phyloP scores from a whole-genome alignment of 148 eudicot species.

The Camellia lanceoleosa region DNA sequence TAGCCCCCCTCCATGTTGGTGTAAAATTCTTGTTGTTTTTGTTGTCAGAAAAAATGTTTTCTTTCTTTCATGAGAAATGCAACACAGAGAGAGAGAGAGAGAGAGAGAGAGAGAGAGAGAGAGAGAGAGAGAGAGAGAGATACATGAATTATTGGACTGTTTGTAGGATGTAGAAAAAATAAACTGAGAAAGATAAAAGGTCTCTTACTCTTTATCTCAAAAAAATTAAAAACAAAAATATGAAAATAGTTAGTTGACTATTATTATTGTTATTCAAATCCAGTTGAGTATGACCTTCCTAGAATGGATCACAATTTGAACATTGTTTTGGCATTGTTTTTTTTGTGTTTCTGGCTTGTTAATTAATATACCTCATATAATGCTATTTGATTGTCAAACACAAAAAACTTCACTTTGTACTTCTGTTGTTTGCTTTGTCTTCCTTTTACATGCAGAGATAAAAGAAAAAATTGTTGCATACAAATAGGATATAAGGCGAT shows the following conservation, averaged over 20 bases:
- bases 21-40: slow-evolving; percentile 9
- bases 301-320: background rate
- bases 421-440: background rate
- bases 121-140: background rate
- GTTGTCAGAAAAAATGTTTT: slow-evolving; percentile 18
- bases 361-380: background rate
- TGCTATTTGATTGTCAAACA: background rate
- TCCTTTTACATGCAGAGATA: background rate
- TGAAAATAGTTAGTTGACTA: background rate
- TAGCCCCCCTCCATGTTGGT: slow-evolving; percentile 17
- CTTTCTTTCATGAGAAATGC: slow-evolving; percentile 1
- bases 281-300: background rate
- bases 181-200: background rate
- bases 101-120: background rate
- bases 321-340: slow-evolving; percentile 5
- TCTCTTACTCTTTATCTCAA: background rate
- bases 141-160: slow-evolving; percentile 15
- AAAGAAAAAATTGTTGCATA: too few species aligned
- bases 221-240: background rate
- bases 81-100: background rate
- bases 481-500: too few species aligned
- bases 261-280: background rate
- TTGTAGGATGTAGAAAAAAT: background rate
- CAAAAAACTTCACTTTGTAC: background rate
- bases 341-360: background rate